phyloP scores from a whole-genome alignment of 2,329 filamentous ascomycete species.

The Talaromyces sp. region DNA sequence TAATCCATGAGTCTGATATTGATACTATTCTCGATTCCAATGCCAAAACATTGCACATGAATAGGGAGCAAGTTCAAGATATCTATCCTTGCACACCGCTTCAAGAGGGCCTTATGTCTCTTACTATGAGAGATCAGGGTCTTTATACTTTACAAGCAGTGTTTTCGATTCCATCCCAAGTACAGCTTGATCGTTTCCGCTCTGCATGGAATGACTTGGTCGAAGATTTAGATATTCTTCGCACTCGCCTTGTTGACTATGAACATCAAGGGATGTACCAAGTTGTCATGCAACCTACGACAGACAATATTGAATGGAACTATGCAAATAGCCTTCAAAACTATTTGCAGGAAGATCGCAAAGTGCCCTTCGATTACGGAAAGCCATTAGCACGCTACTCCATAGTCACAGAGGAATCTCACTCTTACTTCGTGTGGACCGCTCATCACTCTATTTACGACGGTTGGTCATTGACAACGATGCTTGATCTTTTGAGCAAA shows the following conservation, averaged over 20 bases:
- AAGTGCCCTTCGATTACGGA: background rate
- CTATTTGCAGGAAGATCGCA: background rate
- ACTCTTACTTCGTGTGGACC: conserved; percentile 30
- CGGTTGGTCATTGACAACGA: conserved; percentile 22
- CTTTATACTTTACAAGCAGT: conserved; percentile 32
- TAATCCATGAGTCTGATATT: background rate
- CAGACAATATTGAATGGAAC: conserved; percentile 13
- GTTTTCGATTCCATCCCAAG: conserved; percentile 16
- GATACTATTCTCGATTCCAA: background rate
- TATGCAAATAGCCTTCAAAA: conserved; percentile 4
- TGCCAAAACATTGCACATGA: background rate
- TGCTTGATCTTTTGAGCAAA: conserved; percentile 10
- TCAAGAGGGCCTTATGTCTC: conserved; percentile 34
- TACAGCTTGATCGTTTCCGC: conserved; percentile 28
- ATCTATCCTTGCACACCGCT: conserved; percentile 21
- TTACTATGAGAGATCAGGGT: conserved; percentile 28
- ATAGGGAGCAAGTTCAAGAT: background rate
- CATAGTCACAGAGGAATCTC: background rate
- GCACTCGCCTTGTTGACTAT: conserved; percentile 30
- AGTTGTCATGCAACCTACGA: conserved; percentile 13
- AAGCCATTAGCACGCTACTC: conserved; percentile 11
- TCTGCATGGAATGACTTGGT: conserved; percentile 29
- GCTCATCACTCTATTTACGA: conserved; percentile 42
- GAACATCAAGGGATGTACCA: conserved; percentile 18
- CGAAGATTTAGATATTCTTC: conserved; percentile 32